phyloP scores from a whole-genome alignment of 768 basidiomycete species.

The Boletus pseudopeckii region DNA sequence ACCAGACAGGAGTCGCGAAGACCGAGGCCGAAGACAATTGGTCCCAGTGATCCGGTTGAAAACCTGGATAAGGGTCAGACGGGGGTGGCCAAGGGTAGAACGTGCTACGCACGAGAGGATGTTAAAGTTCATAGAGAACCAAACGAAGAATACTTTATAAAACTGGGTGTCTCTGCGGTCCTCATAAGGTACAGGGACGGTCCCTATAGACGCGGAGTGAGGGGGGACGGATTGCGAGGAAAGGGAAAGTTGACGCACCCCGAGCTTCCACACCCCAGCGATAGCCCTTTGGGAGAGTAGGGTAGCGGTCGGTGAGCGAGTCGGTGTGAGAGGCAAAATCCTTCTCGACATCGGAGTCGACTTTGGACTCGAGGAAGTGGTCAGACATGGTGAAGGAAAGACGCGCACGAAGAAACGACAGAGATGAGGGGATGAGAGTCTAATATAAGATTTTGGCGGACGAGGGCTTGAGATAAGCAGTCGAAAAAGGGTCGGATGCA shows the following conservation, averaged over 20 bases:
- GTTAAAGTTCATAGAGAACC: conserved; percentile 71
- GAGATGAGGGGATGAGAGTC: not conserved
- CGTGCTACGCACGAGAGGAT: conserved; percentile 44
- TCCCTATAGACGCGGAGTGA: conserved; percentile 34
- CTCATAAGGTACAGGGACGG: conserved; percentile 48
- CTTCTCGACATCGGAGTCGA: conserved; percentile 30
- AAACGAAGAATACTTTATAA: conserved; percentile 66
- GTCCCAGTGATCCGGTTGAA: conserved; percentile 66
- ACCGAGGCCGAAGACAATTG: conserved; percentile 56
- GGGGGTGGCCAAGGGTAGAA: not conserved
- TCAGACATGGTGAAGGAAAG: conserved; percentile 23
- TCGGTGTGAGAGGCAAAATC: conserved; percentile 19
- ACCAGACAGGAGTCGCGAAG: conserved; percentile 61
- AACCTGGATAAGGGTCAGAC: conserved; percentile 39
- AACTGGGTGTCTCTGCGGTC: conserved; percentile 55
- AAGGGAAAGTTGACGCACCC: conserved; percentile 10
- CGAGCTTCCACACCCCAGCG: conserved; percentile 34
- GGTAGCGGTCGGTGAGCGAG: conserved; percentile 3
- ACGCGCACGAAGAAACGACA: conserved; percentile 4
- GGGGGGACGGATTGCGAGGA: not conserved
- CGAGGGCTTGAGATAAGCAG: conserved; percentile 3
- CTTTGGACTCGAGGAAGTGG: conserved; percentile 16
- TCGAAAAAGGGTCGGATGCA: conserved; percentile 1
- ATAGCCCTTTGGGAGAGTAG: conserved; percentile 16
- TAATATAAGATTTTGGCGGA: conserved; percentile 11